Evolutionary conservation across 1,284 basidiomycete genomes (phyloP), one percentile per base, ranked within the genome.

Genomic region (Puccinia novopanici): DNA sequence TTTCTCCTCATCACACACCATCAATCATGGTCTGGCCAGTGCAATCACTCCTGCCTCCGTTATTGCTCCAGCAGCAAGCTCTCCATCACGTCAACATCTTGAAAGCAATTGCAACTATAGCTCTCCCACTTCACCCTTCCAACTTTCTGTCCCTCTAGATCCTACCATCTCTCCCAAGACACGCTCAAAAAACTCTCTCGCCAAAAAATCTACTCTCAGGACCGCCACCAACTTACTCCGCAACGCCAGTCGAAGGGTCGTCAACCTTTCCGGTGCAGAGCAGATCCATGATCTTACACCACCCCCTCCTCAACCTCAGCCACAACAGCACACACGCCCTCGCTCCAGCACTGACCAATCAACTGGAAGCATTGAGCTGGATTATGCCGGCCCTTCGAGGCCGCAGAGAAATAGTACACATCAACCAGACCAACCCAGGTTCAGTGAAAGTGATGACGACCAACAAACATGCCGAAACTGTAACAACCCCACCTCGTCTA

Each of bases 361-460:
- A 4, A 52, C 27, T 52, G 37, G 3, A 3, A 75, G 61, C 40
- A 61, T 75, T n/a, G 57, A 75, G 45, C 27, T 75, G 37, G 48
- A 65, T 48, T 55, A 45, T 50, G 37, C 50, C 27, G 34, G 57
- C 57, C 59, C 17, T 19, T 50, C 74, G n/a, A 45, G 55, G n/a
- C 57, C 59, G 3, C 12, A 12, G 6, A 75, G 40, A 22, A 48
- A 3, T 34, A 34, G 34, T 34, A 34, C 4, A 34, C 34, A 34
- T 57, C 54, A 27, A 24, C 40, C 52, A 3, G 13, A 30, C 34
- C 67, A 87, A 57, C 82, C 82, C n/a, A 83, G 68, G 76, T 83
- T 83, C 81, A 81, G 83, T 81, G 83, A 83, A 59, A 82, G 84
- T 24, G 85, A 86, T 42, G 54, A 68, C 52, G 70, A 77, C 19